Evolutionary conservation across 768 basidiomycete genomes (phyloP), one percentile per base, ranked within the genome.

Genomic region (Boletus pseudopeckii): DNA sequence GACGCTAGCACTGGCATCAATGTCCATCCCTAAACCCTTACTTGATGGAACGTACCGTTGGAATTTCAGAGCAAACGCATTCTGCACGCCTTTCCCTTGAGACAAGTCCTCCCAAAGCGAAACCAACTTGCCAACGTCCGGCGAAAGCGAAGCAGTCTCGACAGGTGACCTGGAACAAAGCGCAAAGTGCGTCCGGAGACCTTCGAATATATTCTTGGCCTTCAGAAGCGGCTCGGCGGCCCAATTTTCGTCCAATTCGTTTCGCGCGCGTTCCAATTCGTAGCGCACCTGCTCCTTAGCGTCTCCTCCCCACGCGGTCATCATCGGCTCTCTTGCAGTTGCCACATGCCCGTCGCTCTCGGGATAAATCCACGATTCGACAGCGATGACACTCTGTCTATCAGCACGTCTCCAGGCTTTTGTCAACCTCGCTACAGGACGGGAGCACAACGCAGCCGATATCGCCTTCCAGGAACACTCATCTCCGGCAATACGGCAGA

Each of bases 391-490:
- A 17, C 81, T 81, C 20, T 76, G 73, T 0, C 80, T 65, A 53
- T 90, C 86, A 0, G 88, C 86, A 18, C 90, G 76, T 61, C 81
- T 83, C 91, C 91, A 93, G 6, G 77, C 87, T 67, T 90, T 90
- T 46, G 85, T 86, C 45, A 92, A 68, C 36, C 91, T 74, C 9
- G 89, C 87, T 20, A 93, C 77, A 17, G 91, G 86, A 26, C 84
- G 74, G 15, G 86, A 84, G 56, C 86, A 88, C 15, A 92, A 66
- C 7, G 86, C 91, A 13, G 78, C 75, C n/a, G 69, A 70, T 48
- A 92, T 85, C 2, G 90, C 90, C 39, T 74, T 78, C 88, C 87
- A 93, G 14, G 88, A 82, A 54, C 84, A 87, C 63, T 88, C 87
- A 59, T 93, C 90, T 0, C 91, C 91, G 3, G 75, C 74, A n/a